Conservation (phyloP, 2,329 filamentous ascomycete genomes). For the Colletotrichum acutatum region DNA sequence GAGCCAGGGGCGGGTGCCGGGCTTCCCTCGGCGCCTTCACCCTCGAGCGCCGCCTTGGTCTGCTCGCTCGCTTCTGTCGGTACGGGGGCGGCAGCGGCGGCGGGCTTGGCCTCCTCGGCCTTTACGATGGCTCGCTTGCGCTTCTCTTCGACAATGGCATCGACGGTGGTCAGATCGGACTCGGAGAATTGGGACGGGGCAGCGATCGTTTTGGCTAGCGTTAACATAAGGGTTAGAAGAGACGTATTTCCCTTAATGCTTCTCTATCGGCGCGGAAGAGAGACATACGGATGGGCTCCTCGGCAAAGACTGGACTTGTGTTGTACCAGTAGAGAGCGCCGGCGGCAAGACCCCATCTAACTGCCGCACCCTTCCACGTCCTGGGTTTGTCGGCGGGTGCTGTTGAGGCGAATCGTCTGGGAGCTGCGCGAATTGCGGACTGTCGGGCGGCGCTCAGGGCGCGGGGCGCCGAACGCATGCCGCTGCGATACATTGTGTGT, state of each 20-base stretch:
- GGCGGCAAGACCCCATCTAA: conserved; percentile 80
- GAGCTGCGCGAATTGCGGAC: conserved; percentile 49
- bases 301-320: conserved; percentile 87
- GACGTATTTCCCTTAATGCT: not conserved
- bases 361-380: conserved; percentile 82
- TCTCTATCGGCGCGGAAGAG: not conserved
- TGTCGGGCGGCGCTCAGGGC: conserved; percentile 55
- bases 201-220: conserved; percentile 47
- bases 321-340: conserved; percentile 93
- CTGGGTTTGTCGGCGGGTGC: conserved; percentile 72
- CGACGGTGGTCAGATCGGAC: conserved; percentile 70
- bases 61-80: conserved; percentile 37
- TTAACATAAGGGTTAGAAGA: no score
- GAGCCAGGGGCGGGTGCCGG: conserved; percentile 44
- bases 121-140: conserved; percentile 57
- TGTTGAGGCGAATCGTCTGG: conserved; percentile 65
- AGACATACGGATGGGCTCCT: conserved; percentile 79
- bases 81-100: conserved; percentile 35
- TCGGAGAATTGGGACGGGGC: conserved; percentile 66
- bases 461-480: conserved; percentile 60
- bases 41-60: conserved; percentile 36
- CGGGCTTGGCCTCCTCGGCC: conserved; percentile 40
- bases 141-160: conserved; percentile 74
- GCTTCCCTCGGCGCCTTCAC: conserved; percentile 26
- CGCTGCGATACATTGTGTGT: conserved; percentile 61